Percentiles rank a stretch among this genome's conserved stretches.
These are phyloP conservation scores for Ceratocystis lukuohia DNA, from an alignment of 2,329 filamentous ascomycete species.

Conservation along the genomic window DNA sequence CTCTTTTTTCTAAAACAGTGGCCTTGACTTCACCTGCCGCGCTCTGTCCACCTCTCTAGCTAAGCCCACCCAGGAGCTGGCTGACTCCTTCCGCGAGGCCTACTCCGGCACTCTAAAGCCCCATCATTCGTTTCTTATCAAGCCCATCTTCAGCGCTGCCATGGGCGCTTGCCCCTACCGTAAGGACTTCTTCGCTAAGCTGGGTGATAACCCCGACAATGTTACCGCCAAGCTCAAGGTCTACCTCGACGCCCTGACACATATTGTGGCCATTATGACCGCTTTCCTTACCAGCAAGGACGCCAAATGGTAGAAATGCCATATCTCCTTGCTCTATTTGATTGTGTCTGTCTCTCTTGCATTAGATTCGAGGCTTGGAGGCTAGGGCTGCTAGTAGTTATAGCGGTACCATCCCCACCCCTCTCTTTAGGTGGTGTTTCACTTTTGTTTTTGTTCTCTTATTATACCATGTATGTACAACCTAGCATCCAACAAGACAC, in stretches of 20 bases:
- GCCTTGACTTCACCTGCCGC: slow-evolving; percentile 83
- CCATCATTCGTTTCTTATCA: slow-evolving; percentile 78
- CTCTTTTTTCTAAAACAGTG: slow-evolving; percentile 37
- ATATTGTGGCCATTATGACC: slow-evolving; percentile 63
- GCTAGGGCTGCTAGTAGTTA: too few relatives aligned
- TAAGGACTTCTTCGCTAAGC: slow-evolving; percentile 82
- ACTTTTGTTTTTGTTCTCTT: not conserved
- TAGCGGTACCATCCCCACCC: not conserved
- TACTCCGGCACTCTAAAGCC: slow-evolving; percentile 83
- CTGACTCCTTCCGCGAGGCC: slow-evolving; percentile 71
- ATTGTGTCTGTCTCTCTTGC: not conserved
- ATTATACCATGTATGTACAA: not conserved
- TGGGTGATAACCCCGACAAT: slow-evolving; percentile 53
- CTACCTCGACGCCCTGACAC: slow-evolving; percentile 68
- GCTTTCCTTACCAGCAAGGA: slow-evolving; percentile 42
- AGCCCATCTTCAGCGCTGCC: slow-evolving; percentile 82
- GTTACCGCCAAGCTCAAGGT: slow-evolving; percentile 50
- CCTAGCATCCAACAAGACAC: not conserved
- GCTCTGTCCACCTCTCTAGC: slow-evolving; percentile 65
- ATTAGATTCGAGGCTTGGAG: not conserved
- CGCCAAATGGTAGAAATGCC: slow-evolving; percentile 39
- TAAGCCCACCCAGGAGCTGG: slow-evolving; percentile 59
- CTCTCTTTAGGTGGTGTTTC: not conserved
- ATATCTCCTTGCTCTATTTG: not conserved
- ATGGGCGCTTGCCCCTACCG: slow-evolving; percentile 91